Evolutionary conservation across 148 eudicot genomes (phyloP), one percentile per base, ranked within the genome.

Genomic region (Oxyria digyna): DNA sequence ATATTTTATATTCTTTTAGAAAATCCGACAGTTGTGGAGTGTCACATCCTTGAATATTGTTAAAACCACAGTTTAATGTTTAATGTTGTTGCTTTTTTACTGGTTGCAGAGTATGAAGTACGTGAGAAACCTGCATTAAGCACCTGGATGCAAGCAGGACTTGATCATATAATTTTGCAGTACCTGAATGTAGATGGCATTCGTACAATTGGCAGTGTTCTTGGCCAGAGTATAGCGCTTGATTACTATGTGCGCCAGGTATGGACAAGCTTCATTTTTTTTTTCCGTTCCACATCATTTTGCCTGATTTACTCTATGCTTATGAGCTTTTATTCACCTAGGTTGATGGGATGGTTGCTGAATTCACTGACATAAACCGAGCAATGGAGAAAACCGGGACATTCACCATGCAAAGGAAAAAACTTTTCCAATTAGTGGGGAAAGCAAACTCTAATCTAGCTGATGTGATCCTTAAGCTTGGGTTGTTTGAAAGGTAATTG

Each of bases 271-370:
- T 67, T 18, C 65, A 21, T 38, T 21, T 15, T 70, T 63, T 4
- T 67, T 67, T 4, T 46, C 38, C 12, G 40, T 13, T 54, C 63
- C 59, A 24, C 0, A 66, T 38, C 46, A 45, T 27, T 46, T 20
- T 74, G 49, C 8, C 57, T 57, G 46, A 32, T 55, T 69, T 43
- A 59, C 52, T 55, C 17, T 57, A 54, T 59, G 69, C 67, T 70
- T 68, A 80, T 32, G 9, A 50, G 14, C 40, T 32, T 14, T 67
- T 63, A 23, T 57, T 38, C 73, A 73, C 71, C 24, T 75, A 89
- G 98, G 96, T 93, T 83, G 98, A 93, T 78, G 94, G 94, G 67
- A 93, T 93, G 81, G 96, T 89, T 75, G 98, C 85, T n/a, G 98
- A 93, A 74, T 93, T 93, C 69, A 93, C 96, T 42, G 98, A 89